Conservation (phyloP, 2,329 filamentous ascomycete genomes). For the Sordariomycetes sp. region DNA sequence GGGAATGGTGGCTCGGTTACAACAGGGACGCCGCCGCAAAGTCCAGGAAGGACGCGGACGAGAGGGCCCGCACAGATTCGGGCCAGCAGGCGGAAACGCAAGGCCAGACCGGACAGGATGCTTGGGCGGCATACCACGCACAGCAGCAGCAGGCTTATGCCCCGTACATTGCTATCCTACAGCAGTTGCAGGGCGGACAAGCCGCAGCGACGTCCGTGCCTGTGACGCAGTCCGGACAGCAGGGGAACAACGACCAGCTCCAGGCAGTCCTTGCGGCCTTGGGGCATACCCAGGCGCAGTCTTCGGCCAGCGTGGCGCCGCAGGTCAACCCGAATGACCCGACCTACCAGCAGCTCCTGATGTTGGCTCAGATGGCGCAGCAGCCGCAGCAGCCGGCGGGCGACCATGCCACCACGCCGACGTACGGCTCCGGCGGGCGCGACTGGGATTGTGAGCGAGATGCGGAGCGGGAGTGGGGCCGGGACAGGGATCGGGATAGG, state of each 20-base stretch:
- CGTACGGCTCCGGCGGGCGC: constrained; percentile 6
- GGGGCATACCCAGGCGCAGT: constrained; percentile 18
- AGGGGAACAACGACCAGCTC: constrained; percentile 20
- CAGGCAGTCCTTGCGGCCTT: constrained; percentile 30
- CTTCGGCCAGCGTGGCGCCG: constrained; percentile 8
- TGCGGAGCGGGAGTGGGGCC: constrained; percentile 12
- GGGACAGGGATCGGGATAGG: constrained; percentile 16
- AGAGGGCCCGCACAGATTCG: constrained; percentile 9
- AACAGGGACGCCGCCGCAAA: constrained; percentile 23
- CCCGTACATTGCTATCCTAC: constrained; percentile 4
- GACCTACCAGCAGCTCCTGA: constrained; percentile 24
- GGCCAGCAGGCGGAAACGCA: constrained; percentile 7
- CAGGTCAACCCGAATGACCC: constrained; percentile 22
- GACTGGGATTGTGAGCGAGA: constrained; percentile 11
- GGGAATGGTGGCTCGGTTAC: constrained; percentile 39
- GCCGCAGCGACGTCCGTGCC: constrained; percentile 6
- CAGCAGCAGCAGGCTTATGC: constrained; percentile 7
- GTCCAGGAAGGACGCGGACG: constrained; percentile 24
- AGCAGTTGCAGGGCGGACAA: constrained; percentile 5
- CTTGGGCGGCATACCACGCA: constrained; percentile 7
- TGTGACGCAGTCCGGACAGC: constrained; percentile 8
- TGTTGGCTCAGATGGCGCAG: constrained; percentile 23
- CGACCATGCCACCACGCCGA: not conserved
- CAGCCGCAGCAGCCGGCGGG: constrained; percentile 12
- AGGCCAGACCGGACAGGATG: not conserved